These are phyloP conservation scores for Cyathus striatus DNA, from an alignment of 768 basidiomycete genomes.

Conservation along the genomic window DNA sequence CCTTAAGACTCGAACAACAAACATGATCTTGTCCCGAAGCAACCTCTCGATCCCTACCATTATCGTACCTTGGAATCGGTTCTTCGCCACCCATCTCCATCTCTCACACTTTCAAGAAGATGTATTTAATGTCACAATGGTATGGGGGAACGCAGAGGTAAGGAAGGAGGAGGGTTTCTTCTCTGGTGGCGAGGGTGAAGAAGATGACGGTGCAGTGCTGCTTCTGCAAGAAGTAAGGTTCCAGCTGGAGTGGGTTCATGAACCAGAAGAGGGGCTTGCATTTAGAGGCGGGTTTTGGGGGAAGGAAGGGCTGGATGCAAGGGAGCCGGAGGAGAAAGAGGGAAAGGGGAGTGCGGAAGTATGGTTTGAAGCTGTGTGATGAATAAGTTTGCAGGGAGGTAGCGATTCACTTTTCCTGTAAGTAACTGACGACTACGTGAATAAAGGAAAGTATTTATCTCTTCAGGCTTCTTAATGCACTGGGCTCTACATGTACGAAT, in stretches of 20 bases:
- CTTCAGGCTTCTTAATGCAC: no score
- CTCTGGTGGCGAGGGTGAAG: background rate
- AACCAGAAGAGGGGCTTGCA: constrained; percentile 26
- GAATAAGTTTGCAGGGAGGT: no score
- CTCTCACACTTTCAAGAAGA: constrained; percentile 31
- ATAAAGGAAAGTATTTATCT: no score
- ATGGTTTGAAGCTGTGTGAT: no score
- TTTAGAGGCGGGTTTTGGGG: constrained; percentile 38
- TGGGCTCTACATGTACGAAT: no score
- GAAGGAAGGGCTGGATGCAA: constrained; percentile 25
- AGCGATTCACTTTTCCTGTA: no score
- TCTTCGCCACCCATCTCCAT: constrained; percentile 29
- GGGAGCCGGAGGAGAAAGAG: constrained; percentile 18
- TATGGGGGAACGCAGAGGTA: constrained; percentile 30
- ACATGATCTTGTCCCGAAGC: constrained; percentile 19
- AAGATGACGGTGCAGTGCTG: constrained; percentile 22
- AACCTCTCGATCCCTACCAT: constrained; percentile 23
- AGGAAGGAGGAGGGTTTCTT: constrained; percentile 18
- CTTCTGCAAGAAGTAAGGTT: constrained; percentile 29
- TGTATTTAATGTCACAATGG: constrained; percentile 30
- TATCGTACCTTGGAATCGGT: constrained; percentile 26
- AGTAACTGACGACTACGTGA: no score
- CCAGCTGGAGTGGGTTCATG: constrained; percentile 33
- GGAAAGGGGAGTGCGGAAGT: constrained; percentile 33
- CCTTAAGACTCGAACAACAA: constrained; percentile 16